A percentile compares a stretch with the other conserved stretches of the same genome.
Conservation (phyloP, 768 basidiomycete species). For the Ramaria sp. region DNA sequence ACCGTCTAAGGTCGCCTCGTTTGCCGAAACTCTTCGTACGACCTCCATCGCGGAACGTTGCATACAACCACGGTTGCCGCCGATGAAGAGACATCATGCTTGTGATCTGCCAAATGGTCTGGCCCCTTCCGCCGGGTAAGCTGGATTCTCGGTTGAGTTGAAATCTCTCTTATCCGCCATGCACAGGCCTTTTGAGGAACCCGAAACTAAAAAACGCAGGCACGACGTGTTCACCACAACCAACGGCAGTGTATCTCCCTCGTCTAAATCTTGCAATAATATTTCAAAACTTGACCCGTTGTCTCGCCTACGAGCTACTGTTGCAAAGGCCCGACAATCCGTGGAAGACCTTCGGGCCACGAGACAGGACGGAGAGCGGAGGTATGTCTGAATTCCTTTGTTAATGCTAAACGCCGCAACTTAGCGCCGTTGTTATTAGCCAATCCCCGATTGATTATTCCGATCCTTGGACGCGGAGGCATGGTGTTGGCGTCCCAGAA, state of each 20-base stretch:
- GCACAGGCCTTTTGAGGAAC: not conserved
- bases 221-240: not conserved
- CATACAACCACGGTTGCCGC: not conserved
- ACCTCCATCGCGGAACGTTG: not conserved
- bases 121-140: not conserved
- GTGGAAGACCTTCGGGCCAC: slow-evolving; percentile 4
- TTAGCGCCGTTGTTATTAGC: too few relatives aligned
- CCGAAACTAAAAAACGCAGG: not conserved
- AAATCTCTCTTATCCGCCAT: not conserved
- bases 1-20: not conserved
- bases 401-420: too few relatives aligned
- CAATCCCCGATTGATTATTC: too few relatives aligned
- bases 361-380: not conserved
- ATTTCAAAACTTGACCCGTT: not conserved
- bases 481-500: too few relatives aligned
- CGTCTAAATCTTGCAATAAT: not conserved
- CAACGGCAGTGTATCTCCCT: not conserved
- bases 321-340: slow-evolving; percentile 5
- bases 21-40: not conserved
- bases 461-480: too few relatives aligned
- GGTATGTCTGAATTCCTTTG: not conserved
- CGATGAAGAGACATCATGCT: not conserved
- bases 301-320: not conserved
- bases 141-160: not conserved
- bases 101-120: not conserved